Conservation (phyloP, 169 alveolate genomes). For the Eimeria acervulina region DNA sequence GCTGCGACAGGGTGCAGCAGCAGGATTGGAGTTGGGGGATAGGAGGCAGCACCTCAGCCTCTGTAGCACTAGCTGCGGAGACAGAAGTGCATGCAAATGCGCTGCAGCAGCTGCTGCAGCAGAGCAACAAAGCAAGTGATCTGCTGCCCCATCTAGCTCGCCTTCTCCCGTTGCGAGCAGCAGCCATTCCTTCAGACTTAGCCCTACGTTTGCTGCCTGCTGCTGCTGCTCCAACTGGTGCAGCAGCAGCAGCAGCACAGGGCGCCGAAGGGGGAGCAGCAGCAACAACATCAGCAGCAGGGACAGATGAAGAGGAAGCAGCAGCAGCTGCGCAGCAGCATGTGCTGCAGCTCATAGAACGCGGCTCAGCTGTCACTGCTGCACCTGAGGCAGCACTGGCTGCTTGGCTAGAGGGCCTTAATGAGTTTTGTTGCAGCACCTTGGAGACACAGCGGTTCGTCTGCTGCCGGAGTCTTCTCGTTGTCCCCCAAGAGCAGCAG, state of each 20-base stretch:
- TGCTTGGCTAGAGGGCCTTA: constrained; percentile 55
- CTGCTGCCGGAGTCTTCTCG: neutral
- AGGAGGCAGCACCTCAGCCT: constrained; percentile 40
- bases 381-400: constrained; percentile 47
- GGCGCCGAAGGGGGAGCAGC: neutral
- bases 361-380: constrained; percentile 14
- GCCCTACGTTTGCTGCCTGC: constrained; percentile 33
- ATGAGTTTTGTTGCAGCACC: constrained; percentile 12
- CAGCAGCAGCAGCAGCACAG: neutral
- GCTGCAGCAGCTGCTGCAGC: constrained; percentile 60
- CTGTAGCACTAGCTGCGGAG: constrained; percentile 62
- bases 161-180: constrained; percentile 49
- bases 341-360: constrained; percentile 20
- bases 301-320: neutral
- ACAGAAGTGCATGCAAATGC: constrained; percentile 36
- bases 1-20: constrained; percentile 60
- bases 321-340: constrained; percentile 35
- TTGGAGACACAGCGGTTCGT: constrained; percentile 51
- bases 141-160: constrained; percentile 29
- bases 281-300: neutral
- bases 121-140: neutral
- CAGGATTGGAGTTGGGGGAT: neutral
- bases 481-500: neutral
- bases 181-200: constrained; percentile 47
- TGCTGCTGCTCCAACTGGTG: neutral